Evolutionary conservation across 2,329 filamentous ascomycete genomes (phyloP), one percentile per base, ranked within the genome.

Genomic region (Beauveria varroae): DNA sequence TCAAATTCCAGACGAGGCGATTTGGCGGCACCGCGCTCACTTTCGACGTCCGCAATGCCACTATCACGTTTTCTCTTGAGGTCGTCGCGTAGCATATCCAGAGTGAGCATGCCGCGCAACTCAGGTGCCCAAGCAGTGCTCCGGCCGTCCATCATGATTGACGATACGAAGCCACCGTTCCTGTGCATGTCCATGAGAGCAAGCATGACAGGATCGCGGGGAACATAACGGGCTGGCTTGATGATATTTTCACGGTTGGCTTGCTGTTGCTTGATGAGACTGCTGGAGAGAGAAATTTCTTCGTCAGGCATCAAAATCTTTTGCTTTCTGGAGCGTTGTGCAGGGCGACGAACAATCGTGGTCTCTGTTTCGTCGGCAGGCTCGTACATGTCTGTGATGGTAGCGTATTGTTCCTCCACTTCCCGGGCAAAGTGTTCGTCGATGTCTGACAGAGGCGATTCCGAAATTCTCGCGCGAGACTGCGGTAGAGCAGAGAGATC

Each of bases 1-100:
- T 84, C 86, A 52, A 91, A 74, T 63, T 88, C 84, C 18, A 89
- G 77, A 53, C 88, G 86, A 60, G 91, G 84, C 53, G 85, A 87
- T 75, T 91, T 90, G 63, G 83, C 80, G 30, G 79, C 81, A 37
- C 81, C 80, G 58, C 84, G 81, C 51, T 89, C 86, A 64, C 81
- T 84, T 24, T 88, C 90, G 65, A 95, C 82, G 69, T 93, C 91
- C 50, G 89, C 90, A 65, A 95, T 85, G 26, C 90, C 92, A 68
- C 88, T 92, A 69, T 96, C 92, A 30, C 95, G 87, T 81, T 99
- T 99, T 63, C 95, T 86, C 83, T 98, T 99, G 60, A 93, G 82
- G 64, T 96, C 91, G 62, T 86, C 86, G 64, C 87, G 87, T 18
- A 96, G 83, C 16, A 90, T 83, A 65, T 96, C 91, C 47, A 97